Conservation (phyloP, 441 rosid genomes). For the Codiaeum variegatum region DNA sequence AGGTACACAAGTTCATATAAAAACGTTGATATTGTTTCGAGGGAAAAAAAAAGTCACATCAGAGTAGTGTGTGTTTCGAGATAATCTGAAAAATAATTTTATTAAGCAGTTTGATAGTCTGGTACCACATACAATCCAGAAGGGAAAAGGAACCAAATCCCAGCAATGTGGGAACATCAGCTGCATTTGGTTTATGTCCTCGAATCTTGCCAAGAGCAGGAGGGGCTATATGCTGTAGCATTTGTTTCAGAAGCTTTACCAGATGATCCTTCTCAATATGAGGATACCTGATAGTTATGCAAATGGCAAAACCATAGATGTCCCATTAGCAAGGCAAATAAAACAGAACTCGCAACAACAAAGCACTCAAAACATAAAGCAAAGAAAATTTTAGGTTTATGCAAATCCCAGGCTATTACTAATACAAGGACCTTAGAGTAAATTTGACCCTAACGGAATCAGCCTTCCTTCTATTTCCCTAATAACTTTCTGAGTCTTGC, state of each 20-base stretch:
- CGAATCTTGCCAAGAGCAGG: slow-evolving; percentile 40
- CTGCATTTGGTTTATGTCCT: slow-evolving; percentile 55
- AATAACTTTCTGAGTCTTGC: slow-evolving; percentile 1
- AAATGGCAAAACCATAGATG: slow-evolving; percentile 26
- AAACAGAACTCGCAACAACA: background rate
- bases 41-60: background rate
- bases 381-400: background rate
- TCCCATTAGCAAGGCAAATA: background rate
- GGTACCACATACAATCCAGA: slow-evolving; percentile 57
- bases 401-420: slow-evolving; percentile 17
- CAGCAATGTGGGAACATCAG: slow-evolving; percentile 84
- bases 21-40: background rate
- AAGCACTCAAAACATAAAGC: background rate
- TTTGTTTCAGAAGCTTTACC: slow-evolving; percentile 90
- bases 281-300: slow-evolving; percentile 64
- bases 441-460: slow-evolving; percentile 9
- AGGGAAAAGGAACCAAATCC: slow-evolving; percentile 91
- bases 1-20: background rate
- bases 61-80: slow-evolving; percentile 18
- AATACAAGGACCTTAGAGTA: slow-evolving; percentile 7
- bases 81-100: slow-evolving; percentile 7
- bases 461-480: background rate
- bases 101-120: slow-evolving; percentile 11
- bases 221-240: slow-evolving; percentile 52
- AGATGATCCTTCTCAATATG: slow-evolving; percentile 86